These are phyloP conservation scores for Sorghum bicolor DNA, from an alignment of 176 grass and related monocot species.

Conservation along the genomic window Sorghum_bicolor_NCBIv3 NC_012873.2:58469501-58470000, in stretches of 20 bases:
- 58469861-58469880: constrained; percentile 65
- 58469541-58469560: constrained; percentile 79
- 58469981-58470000: constrained; percentile 88
- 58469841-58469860: constrained; percentile 80
- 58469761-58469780: constrained; percentile 84
- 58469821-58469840: constrained; percentile 78
- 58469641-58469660: constrained; percentile 80
- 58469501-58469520: constrained; percentile 47
- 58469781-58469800: constrained; percentile 65
- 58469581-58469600: constrained; percentile 67
- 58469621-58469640: constrained; percentile 87
- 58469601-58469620: constrained; percentile 85
- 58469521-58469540: constrained; percentile 48
- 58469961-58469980: constrained; percentile 94
- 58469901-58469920: constrained; percentile 94
- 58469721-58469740: constrained; percentile 51
- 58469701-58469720: constrained; percentile 62
- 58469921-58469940: constrained; percentile 88
- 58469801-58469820: constrained; percentile 89
- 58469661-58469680: constrained; percentile 88
- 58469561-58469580: constrained; percentile 51
- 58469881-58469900: constrained; percentile 54
- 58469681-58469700: constrained; percentile 80
- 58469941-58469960: constrained; percentile 47
- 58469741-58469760: constrained; percentile 43